phyloP scores from a whole-genome alignment of 1,139 yeast genomes.

The Kluyveromyces sp. region DNA sequence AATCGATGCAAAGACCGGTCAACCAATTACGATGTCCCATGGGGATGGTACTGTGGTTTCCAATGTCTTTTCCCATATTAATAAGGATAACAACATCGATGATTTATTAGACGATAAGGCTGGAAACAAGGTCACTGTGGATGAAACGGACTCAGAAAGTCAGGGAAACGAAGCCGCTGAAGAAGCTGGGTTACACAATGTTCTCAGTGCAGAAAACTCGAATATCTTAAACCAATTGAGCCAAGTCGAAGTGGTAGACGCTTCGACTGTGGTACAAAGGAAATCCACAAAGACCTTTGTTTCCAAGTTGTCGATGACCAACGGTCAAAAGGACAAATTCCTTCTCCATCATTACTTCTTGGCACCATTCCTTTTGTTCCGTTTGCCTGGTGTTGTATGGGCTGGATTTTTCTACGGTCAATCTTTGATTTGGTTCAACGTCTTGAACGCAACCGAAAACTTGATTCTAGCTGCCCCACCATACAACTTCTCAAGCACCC shows the following conservation, averaged over 20 bases:
- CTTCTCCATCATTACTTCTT: slow-evolving; percentile 30
- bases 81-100: slow-evolving; percentile 3
- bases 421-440: slow-evolving; percentile 50
- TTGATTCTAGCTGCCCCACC: slow-evolving; percentile 37
- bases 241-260: slow-evolving; percentile 8
- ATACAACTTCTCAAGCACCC: slow-evolving; percentile 35
- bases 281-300: slow-evolving; percentile 28
- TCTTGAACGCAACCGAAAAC: slow-evolving; percentile 41
- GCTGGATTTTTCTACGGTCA: slow-evolving; percentile 58
- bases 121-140: neutral
- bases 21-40: slow-evolving; percentile 5
- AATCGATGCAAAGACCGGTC: slow-evolving; percentile 7
- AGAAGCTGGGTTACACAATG: slow-evolving; percentile 1
- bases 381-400: slow-evolving; percentile 54
- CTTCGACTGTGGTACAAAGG: slow-evolving; percentile 4
- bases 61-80: slow-evolving; percentile 3
- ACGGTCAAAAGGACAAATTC: slow-evolving; percentile 30
- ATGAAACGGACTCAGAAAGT: slow-evolving; percentile 4
- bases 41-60: slow-evolving; percentile 1
- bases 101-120: slow-evolving; percentile 5
- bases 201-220: slow-evolving; percentile 5
- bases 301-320: slow-evolving; percentile 32
- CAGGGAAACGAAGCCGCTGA: neutral
- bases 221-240: slow-evolving; percentile 8
- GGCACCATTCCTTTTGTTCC: slow-evolving; percentile 38